Percentiles rank a stretch among this genome's conserved stretches.
phyloP scores from a whole-genome alignment of 768 basidiomycete species.

The Lepiota brunneoincarnata region DNA sequence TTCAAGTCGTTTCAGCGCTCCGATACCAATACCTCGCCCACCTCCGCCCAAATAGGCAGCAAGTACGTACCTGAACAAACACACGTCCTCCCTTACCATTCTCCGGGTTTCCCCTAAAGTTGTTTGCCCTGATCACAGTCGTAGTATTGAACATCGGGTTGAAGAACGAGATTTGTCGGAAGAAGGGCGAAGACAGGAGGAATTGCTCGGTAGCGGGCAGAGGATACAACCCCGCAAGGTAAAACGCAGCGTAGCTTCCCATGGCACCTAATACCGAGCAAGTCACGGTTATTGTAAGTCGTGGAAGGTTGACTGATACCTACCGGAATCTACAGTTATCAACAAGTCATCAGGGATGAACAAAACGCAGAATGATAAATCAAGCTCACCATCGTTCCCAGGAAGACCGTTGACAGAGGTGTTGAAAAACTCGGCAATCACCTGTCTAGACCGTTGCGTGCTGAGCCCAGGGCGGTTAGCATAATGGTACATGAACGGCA shows the following conservation, averaged over 20 bases:
- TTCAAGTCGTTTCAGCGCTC: not conserved
- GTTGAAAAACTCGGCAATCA: conserved; percentile 56
- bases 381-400: conserved; percentile 62
- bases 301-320: not conserved
- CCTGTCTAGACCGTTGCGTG: conserved; percentile 52
- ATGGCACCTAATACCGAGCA: conserved; percentile 46
- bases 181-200: conserved; percentile 61
- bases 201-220: conserved; percentile 59
- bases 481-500: conserved; percentile 72
- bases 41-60: no score
- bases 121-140: conserved; percentile 48
- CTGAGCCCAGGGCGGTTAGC: conserved; percentile 58
- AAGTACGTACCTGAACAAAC: conserved; percentile 47
- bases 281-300: not conserved
- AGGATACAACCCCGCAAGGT: conserved; percentile 59
- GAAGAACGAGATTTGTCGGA: conserved; percentile 56
- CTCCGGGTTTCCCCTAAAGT: conserved; percentile 51
- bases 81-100: conserved; percentile 52
- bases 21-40: no score
- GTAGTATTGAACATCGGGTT: conserved; percentile 58
- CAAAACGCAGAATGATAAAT: not conserved
- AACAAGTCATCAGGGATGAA: not conserved
- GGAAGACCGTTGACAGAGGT: conserved; percentile 55
- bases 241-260: conserved; percentile 60
- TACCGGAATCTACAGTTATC: conserved; percentile 23